Evolutionary conservation across 2,329 filamentous ascomycete species (phyloP), one percentile per base, ranked within the genome.

Genomic region (Beauveria pseudobassiana): DNA sequence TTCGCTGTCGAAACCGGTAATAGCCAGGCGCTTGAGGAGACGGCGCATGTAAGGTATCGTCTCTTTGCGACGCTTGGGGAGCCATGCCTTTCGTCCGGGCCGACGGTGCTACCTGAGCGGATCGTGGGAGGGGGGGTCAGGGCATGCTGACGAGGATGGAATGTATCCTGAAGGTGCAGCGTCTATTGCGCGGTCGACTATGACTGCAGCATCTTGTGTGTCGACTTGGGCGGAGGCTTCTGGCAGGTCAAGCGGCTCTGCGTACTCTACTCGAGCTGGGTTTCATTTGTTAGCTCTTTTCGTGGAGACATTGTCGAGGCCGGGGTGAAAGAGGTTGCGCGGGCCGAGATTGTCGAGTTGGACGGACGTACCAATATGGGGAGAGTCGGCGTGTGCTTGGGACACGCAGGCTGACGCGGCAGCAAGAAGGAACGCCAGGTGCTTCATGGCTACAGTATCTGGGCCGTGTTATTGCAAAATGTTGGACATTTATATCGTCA

Each of bases 1-100:
- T 3, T 76, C 76, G 3, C 85, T 86, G 72, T 96, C 87, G 62
- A 96, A 91, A 59, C 81, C 84, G 5, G 80, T 72, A 62, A 96
- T 90, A 65, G 85, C 85, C 67, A 88, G 80, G 63, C 87, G 82
- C 5, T 76, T 76, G 51, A 96, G 80, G 64, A 95, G 84, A 10
- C 87, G 79, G 48, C 79, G 82, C 82, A 96, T 84, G 7, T 90
- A 85, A 5, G 83, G 74, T 18, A 91, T 74, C 0, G 90, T 93
- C 62, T 87, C 86, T 56, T 83, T 82, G 62, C 89, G 82, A 60
- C 92, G 82, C 56, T 77, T 78, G 57, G 82, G 67, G 26, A 96
- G 77, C 90, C 91, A 96, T 12, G 59, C 40, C 49, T 52, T 61
- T 63, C 62, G 26, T 63, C 51, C 3, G 57, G 57, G 22, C 57